A percentile compares a stretch with the other conserved stretches of the same genome.
These are phyloP conservation scores for Naganishia vishniacii DNA, from an alignment of 768 basidiomycete genomes.

Conservation along the genomic window DNA sequence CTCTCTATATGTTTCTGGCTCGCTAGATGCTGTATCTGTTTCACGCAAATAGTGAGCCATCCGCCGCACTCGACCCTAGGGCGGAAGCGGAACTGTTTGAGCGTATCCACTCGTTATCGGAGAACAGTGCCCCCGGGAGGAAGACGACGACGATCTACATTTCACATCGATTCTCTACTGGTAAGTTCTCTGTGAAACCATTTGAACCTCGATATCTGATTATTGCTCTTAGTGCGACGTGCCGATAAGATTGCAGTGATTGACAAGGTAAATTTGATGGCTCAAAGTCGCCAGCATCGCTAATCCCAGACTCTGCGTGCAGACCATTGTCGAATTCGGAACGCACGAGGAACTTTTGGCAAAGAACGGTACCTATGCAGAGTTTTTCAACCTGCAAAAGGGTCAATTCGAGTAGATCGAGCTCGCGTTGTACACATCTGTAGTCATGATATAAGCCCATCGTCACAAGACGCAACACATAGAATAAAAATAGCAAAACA, in stretches of 20 bases:
- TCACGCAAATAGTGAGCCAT: slow-evolving; percentile 38
- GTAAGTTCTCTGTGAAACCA: neutral
- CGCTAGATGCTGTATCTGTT: neutral
- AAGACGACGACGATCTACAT: slow-evolving; percentile 44
- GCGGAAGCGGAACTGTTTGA: slow-evolving; percentile 40
- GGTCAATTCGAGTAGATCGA: neutral
- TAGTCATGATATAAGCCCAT: neutral
- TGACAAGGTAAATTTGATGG: slow-evolving; percentile 30
- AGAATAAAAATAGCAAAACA: neutral
- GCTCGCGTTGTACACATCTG: neutral
- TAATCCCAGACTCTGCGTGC: neutral
- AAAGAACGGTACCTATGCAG: slow-evolving; percentile 38
- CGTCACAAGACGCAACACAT: neutral
- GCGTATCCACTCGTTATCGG: slow-evolving; percentile 40
- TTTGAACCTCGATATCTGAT: neutral
- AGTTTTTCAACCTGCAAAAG: slow-evolving; percentile 38
- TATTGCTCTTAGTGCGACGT: slow-evolving; percentile 28
- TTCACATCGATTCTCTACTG: slow-evolving; percentile 44
- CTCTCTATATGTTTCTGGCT: neutral
- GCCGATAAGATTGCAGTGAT: slow-evolving; percentile 45
- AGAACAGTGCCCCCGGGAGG: slow-evolving; percentile 8
- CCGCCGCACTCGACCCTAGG: slow-evolving; percentile 41
- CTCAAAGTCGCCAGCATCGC: neutral
- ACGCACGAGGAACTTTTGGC: slow-evolving; percentile 41
- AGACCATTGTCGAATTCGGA: slow-evolving; percentile 42